These are phyloP conservation scores for Phaffia australis DNA, from an alignment of 768 basidiomycete species.

Conservation along the genomic window DNA sequence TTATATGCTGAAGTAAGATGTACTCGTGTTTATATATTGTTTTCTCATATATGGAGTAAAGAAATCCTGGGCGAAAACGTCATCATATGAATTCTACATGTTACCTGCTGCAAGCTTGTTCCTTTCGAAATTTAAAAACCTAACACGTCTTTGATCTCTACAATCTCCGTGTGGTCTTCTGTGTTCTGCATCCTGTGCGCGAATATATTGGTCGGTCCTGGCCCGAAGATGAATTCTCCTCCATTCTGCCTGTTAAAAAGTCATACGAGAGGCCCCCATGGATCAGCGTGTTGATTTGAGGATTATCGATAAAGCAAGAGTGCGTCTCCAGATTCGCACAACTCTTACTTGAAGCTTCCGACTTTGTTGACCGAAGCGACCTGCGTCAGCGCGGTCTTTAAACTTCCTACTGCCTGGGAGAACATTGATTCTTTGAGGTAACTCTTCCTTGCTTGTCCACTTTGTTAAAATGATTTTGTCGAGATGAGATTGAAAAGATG, in stretches of 20 bases:
- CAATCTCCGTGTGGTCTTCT: constrained; percentile 8
- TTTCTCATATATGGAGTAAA: no score
- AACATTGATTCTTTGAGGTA: constrained; percentile 3
- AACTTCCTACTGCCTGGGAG: background rate
- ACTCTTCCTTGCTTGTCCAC: constrained; percentile 6
- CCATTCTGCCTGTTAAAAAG: constrained; percentile 13
- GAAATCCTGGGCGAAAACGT: no score
- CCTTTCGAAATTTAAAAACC: no score
- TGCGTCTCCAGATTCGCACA: background rate
- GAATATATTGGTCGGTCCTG: background rate
- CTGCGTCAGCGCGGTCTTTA: constrained; percentile 1
- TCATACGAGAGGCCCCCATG: background rate
- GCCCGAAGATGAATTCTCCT: constrained; percentile 15
- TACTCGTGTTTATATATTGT: no score
- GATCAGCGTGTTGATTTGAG: background rate
- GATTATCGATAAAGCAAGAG: background rate
- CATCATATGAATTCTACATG: no score
- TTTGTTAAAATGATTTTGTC: no score
- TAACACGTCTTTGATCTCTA: background rate
- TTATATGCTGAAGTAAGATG: no score
- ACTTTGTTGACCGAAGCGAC: background rate
- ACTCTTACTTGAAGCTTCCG: constrained; percentile 3
- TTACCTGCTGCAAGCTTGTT: no score
- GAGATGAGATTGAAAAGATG: no score
- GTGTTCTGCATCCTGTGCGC: constrained; percentile 19